Percentiles rank a stretch among this genome's conserved stretches.
Evolutionary conservation across 148 eudicot species (phyloP).

Genomic region (Arctostaphylos glauca): DNA sequence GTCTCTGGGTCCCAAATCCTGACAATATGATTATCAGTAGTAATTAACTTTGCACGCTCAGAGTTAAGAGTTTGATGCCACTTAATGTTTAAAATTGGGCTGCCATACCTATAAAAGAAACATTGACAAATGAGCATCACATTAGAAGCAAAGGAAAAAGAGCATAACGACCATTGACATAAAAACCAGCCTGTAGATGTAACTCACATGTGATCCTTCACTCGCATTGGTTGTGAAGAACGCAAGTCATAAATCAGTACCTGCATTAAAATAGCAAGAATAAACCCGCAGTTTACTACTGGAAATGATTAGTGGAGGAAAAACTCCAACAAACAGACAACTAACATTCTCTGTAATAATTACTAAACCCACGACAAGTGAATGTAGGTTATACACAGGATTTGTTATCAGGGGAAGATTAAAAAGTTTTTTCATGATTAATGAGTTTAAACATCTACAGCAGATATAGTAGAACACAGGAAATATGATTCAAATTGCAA

Average conservation of each 20-base stretch:
- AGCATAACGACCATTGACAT: neutral
- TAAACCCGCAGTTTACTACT: neutral
- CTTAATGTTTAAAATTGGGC: slow-evolving; percentile 77
- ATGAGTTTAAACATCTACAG: neutral
- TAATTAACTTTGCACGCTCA: slow-evolving; percentile 59
- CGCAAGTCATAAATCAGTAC: slow-evolving; percentile 87
- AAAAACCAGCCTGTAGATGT: slow-evolving; percentile 13
- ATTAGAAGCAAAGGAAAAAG: neutral
- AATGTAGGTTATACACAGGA: neutral
- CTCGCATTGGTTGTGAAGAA: slow-evolving; percentile 71
- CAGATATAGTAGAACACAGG: neutral
- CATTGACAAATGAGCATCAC: neutral
- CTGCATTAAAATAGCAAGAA: slow-evolving; percentile 40
- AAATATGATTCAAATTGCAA: neutral
- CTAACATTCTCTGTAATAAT: neutral
- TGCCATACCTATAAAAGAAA: slow-evolving; percentile 65
- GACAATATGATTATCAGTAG: slow-evolving; percentile 76
- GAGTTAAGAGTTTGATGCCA: slow-evolving; percentile 88
- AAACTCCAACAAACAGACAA: neutral
- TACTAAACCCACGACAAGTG: neutral
- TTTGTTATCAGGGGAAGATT: neutral
- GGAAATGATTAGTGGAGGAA: neutral
- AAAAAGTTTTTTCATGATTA: neutral
- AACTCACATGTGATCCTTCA: slow-evolving; percentile 97
- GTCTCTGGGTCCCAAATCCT: slow-evolving; percentile 97